These are phyloP conservation scores for Sinapis alba DNA, from an alignment of 441 rosid genomes.

Conservation along the genomic window DNA sequence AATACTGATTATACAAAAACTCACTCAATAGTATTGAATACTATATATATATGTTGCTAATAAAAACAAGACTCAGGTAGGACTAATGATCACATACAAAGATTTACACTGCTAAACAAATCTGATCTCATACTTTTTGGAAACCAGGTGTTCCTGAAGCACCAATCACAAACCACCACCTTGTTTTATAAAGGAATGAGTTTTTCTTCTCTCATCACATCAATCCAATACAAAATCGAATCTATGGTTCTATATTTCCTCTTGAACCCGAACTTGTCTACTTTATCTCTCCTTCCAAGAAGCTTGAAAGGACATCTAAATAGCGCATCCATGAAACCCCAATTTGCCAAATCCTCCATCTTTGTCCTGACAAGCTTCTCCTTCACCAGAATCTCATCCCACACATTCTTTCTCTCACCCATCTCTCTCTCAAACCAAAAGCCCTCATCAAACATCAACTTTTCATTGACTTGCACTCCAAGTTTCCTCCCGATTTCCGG, in stretches of 20 bases:
- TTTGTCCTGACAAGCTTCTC: conserved; percentile 55
- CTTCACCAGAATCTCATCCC: conserved; percentile 68
- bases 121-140: neutral
- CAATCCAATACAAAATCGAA: conserved; percentile 65
- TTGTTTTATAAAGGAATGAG: conserved; percentile 48
- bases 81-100: neutral
- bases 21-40: neutral
- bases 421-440: conserved; percentile 49
- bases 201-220: conserved; percentile 64
- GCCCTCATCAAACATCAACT: conserved; percentile 47
- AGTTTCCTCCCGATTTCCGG: conserved; percentile 60
- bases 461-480: conserved; percentile 48
- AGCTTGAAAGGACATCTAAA: conserved; percentile 59
- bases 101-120: conserved; percentile 13
- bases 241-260: conserved; percentile 57
- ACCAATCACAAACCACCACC: neutral
- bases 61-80: neutral
- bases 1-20: neutral
- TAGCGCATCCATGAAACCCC: conserved; percentile 55
- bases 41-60: neutral
- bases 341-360: conserved; percentile 75
- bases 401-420: conserved; percentile 52
- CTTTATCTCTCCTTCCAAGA: conserved; percentile 68
- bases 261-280: conserved; percentile 63
- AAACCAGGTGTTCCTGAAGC: neutral